Percentiles rank a stretch among this genome's conserved stretches.
Conservation (phyloP, 306 rosid genomes). For the Citrullus amarus region DNA sequence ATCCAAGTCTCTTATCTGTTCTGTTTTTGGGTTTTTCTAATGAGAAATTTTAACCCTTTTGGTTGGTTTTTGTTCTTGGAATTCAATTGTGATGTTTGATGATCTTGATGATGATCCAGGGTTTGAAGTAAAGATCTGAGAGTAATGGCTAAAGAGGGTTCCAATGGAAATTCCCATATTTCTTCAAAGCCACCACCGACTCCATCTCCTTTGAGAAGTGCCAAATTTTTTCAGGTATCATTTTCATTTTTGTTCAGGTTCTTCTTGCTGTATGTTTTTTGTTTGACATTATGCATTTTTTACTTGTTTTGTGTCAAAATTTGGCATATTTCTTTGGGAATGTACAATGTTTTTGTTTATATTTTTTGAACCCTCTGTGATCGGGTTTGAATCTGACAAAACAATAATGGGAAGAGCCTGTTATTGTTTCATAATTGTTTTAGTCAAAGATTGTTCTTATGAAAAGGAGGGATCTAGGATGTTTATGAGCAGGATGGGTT, state of each 20-base stretch:
- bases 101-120: background rate
- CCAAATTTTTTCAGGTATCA: constrained; percentile 75
- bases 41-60: background rate
- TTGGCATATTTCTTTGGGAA: background rate
- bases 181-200: constrained; percentile 52
- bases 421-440: background rate
- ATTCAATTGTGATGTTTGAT: background rate
- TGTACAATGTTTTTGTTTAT: background rate
- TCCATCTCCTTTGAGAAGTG: constrained; percentile 82
- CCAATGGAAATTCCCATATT: constrained; percentile 39
- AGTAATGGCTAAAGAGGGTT: constrained; percentile 46
- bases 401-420: background rate
- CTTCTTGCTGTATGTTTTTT: background rate
- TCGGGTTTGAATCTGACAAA: background rate
- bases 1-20: background rate
- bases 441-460: too few relatives aligned
- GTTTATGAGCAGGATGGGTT: background rate
- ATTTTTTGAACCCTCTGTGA: background rate
- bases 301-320: background rate
- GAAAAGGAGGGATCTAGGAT: background rate
- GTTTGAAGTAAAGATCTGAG: constrained; percentile 15
- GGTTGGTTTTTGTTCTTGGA: background rate
- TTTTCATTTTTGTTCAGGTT: background rate
- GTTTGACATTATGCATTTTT: background rate
- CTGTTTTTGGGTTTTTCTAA: background rate